Conservation (phyloP, 2,329 filamentous ascomycete species). For the Cordyceps cicadae region DNA sequence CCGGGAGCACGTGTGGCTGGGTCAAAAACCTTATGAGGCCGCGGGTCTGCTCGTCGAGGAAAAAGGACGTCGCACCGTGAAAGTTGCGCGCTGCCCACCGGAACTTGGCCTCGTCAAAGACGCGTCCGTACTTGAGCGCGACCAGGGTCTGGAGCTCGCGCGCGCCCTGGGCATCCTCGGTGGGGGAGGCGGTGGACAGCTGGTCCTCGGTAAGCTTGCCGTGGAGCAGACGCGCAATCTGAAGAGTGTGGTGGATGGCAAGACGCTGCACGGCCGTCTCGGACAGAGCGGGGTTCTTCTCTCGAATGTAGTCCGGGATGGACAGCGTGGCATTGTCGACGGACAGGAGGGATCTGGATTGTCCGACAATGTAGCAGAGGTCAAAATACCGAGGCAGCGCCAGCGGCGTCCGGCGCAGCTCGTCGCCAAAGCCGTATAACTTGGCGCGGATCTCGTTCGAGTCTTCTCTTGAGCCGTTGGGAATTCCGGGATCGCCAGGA, state of each 20-base stretch:
- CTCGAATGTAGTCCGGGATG: not conserved
- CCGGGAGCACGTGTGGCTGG: not conserved
- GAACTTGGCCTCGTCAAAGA: not conserved
- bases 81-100: not conserved
- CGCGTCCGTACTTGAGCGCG: not conserved
- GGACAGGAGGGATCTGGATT: not conserved
- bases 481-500: not conserved
- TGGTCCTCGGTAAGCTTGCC: not conserved
- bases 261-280: not conserved
- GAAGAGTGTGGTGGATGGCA: not conserved
- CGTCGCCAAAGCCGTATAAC: not conserved
- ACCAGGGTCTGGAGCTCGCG: not conserved
- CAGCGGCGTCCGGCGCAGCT: not conserved
- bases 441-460: not conserved
- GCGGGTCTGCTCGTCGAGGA: not conserved
- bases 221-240: not conserved
- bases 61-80: not conserved
- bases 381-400: not conserved
- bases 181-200: not conserved
- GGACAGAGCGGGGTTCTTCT: not conserved
- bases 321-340: not conserved
- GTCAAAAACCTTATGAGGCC: not conserved
- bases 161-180: not conserved
- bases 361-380: not conserved
- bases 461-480: not conserved